Percentiles rank a stretch among this genome's conserved stretches.
Evolutionary conservation across 306 rosid species (phyloP).

Genomic region (Quercus suber): DNA sequence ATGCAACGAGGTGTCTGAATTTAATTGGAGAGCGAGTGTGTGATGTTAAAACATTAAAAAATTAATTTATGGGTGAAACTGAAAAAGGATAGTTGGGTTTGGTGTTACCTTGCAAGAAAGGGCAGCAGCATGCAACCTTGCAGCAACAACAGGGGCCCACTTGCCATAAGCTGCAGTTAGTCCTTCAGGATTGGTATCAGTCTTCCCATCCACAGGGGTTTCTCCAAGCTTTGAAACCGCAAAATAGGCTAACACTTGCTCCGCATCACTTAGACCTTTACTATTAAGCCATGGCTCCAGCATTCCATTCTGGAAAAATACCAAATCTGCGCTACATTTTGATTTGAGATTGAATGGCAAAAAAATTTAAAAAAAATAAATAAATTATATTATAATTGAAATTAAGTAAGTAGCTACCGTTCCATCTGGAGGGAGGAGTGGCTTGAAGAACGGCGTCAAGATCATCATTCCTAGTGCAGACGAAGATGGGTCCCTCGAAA

Average conservation of each 20-base stretch:
- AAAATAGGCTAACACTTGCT: slow-evolving; percentile 89
- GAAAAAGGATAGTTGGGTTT: no score
- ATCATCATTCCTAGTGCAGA: slow-evolving; percentile 91
- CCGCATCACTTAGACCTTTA: slow-evolving; percentile 63
- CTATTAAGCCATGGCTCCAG: slow-evolving; percentile 88
- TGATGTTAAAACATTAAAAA: no score
- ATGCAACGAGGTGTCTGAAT: no score
- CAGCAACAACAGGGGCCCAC: slow-evolving; percentile 79
- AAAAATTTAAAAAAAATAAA: no score
- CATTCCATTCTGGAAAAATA: slow-evolving; percentile 98
- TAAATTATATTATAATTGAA: no score
- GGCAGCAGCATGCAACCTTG: slow-evolving; percentile 66
- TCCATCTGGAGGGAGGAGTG: slow-evolving; percentile 88
- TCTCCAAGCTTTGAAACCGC: slow-evolving; percentile 94
- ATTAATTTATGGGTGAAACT: no score
- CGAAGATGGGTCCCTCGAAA: slow-evolving; percentile 73
- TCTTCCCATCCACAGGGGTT: slow-evolving; percentile 76
- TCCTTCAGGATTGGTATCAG: slow-evolving; percentile 95
- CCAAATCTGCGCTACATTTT: slow-evolving; percentile 84
- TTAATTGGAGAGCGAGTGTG: no score
- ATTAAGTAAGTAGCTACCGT: slow-evolving; percentile 31
- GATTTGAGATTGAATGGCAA: no score
- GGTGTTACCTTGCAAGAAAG: slow-evolving; percentile 82
- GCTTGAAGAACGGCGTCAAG: slow-evolving; percentile 76
- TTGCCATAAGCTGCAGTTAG: slow-evolving; percentile 88